phyloP scores from a whole-genome alignment of 257 asterid genomes.

The Fraxinus anomala region DNA sequence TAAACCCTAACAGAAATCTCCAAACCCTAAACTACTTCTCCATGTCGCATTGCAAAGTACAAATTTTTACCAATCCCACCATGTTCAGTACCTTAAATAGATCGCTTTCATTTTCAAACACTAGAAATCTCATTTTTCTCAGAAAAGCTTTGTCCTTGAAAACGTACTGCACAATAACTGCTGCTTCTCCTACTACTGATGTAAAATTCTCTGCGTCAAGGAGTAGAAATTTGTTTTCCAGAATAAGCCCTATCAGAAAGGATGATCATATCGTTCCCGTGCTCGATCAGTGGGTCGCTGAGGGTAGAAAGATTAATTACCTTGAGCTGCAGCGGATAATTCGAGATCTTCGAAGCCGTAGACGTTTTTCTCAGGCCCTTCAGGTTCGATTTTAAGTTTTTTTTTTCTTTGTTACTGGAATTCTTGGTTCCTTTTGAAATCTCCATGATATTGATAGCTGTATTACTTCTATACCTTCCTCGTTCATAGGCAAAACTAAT shows the following conservation, averaged over 20 bases:
- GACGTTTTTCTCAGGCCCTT: conserved; percentile 61
- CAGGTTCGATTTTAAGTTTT: conserved; percentile 34
- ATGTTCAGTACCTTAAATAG: conserved; percentile 34
- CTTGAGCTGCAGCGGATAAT: conserved; percentile 52
- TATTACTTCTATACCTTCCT: not conserved
- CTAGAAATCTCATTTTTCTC: conserved; percentile 16
- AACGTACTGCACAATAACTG: conserved; percentile 12
- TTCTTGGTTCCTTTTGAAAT: not conserved
- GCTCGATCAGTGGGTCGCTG: conserved; percentile 62
- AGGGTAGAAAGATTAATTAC: conserved; percentile 45
- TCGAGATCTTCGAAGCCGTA: conserved; percentile 61
- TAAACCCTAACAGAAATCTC: conserved; percentile 17
- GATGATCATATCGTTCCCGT: conserved; percentile 45
- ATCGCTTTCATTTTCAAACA: conserved; percentile 25
- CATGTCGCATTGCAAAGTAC: conserved; percentile 19
- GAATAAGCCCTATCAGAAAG: conserved; percentile 48
- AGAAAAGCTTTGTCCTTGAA: conserved; percentile 15
- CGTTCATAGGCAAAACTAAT: not conserved
- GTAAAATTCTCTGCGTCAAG: conserved; percentile 29
- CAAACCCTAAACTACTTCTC: conserved; percentile 15
- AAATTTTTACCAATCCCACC: conserved; percentile 24
- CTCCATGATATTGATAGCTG: not conserved
- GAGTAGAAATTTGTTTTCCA: conserved; percentile 51
- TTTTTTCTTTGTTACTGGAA: not conserved
- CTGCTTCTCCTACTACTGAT: conserved; percentile 11